Conservation (phyloP, 805 yeast species). For the Myxozyma monticola region DNA sequence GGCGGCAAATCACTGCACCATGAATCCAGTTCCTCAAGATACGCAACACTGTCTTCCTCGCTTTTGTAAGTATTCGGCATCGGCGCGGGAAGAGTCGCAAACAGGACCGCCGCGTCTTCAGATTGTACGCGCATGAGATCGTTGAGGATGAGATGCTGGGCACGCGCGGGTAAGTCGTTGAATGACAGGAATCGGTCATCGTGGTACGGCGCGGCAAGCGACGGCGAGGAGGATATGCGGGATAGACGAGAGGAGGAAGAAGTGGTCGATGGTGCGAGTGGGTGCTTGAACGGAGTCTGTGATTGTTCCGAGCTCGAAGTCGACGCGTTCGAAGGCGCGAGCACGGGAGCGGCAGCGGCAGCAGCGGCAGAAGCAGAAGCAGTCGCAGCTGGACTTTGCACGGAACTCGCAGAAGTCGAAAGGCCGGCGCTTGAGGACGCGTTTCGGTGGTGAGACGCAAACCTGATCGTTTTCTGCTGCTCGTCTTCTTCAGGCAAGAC, state of each 20-base stretch:
- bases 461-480: constrained; percentile 25
- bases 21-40: constrained; percentile 69
- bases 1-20: constrained; percentile 89
- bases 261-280: constrained; percentile 13
- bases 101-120: constrained; percentile 65
- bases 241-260: constrained; percentile 32
- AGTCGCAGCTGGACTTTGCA: too few species aligned
- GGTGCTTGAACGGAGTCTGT: constrained; percentile 8
- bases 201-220: constrained; percentile 12
- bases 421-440: not conserved
- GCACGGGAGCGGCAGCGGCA: not conserved
- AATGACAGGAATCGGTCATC: constrained; percentile 49
- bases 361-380: not conserved
- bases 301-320: too few species aligned
- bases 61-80: constrained; percentile 74
- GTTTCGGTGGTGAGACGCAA: constrained; percentile 13
- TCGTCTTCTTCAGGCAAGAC: constrained; percentile 37
- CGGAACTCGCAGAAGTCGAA: not conserved
- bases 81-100: constrained; percentile 90
- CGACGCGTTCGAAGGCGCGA: not conserved
- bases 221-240: constrained; percentile 8
- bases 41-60: constrained; percentile 68
- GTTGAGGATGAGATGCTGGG: constrained; percentile 85
- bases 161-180: constrained; percentile 86
- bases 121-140: constrained; percentile 76